Percentiles rank a stretch among this genome's conserved stretches.
phyloP scores from a whole-genome alignment of 495 filamentous ascomycete species.

The Daldinia caldariorum region DNA sequence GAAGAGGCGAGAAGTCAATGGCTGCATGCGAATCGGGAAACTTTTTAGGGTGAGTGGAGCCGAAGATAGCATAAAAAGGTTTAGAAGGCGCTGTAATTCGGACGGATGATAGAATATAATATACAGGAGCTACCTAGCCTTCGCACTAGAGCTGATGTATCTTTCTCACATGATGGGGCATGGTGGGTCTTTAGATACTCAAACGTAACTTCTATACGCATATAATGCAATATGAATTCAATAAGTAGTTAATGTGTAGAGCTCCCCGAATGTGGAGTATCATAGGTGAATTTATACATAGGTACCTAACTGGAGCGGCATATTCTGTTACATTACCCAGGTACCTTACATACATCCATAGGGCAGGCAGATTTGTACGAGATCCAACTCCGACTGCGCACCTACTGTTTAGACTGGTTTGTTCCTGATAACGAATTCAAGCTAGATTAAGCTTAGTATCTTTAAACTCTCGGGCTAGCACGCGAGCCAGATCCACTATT shows the following conservation, averaged over 20 bases:
- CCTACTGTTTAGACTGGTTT: too few species aligned
- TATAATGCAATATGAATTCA: neutral
- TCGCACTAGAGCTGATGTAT: constrained; percentile 7
- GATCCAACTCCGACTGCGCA: neutral
- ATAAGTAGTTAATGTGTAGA: constrained; percentile 3
- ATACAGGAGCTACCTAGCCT: constrained; percentile 9
- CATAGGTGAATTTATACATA: too few species aligned
- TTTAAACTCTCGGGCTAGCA: constrained; percentile 19
- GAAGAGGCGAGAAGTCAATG: constrained; percentile 27
- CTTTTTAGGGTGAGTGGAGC: constrained; percentile 32
- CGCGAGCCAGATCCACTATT: constrained; percentile 33
- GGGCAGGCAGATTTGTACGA: constrained; percentile 2
- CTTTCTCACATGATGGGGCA: constrained; percentile 7
- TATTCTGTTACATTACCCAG: constrained; percentile 4
- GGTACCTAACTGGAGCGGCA: constrained; percentile 11
- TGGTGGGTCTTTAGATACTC: constrained; percentile 7
- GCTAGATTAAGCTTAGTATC: constrained; percentile 18
- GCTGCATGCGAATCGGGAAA: constrained; percentile 32
- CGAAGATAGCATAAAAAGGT: constrained; percentile 40
- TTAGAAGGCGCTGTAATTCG: constrained; percentile 24
- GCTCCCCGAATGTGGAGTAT: constrained; percentile 15
- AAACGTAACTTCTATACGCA: constrained; percentile 2
- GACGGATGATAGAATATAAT: constrained; percentile 24
- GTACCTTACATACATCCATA: neutral
- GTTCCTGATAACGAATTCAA: constrained; percentile 24